These are phyloP conservation scores for Globisporangium solare DNA, from an alignment of 352 stramenopile genomes.

Conservation along the genomic window DNA sequence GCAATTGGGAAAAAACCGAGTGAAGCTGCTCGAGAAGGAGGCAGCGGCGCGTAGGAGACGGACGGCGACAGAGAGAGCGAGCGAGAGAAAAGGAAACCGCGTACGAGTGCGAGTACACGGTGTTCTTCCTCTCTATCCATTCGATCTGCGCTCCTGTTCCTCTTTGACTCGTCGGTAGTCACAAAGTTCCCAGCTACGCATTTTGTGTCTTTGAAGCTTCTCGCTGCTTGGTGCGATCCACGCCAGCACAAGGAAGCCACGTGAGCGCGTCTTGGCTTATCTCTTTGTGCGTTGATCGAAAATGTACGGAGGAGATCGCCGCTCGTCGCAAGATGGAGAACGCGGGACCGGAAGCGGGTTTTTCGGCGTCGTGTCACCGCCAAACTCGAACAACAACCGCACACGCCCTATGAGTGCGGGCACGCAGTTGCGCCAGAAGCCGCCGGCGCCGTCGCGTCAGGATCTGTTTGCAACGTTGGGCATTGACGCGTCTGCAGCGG, in stretches of 20 bases:
- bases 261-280: too few relatives aligned
- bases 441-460: slow-evolving; percentile 23
- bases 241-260: too few relatives aligned
- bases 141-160: background rate
- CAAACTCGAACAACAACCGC: slow-evolving; percentile 5
- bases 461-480: slow-evolving; percentile 59
- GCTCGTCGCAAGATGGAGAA: slow-evolving; percentile 7
- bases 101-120: background rate
- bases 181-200: too few relatives aligned
- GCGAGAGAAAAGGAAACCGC: background rate
- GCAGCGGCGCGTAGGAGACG: background rate
- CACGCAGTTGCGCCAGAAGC: slow-evolving; percentile 60
- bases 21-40: background rate
- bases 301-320: slow-evolving; percentile 14
- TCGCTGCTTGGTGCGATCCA: too few relatives aligned
- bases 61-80: background rate
- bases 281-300: slow-evolving; percentile 6
- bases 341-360: background rate
- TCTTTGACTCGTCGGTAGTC: background rate
- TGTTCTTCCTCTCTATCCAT: background rate
- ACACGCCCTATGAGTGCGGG: slow-evolving; percentile 45
- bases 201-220: too few relatives aligned
- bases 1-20: background rate
- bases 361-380: slow-evolving; percentile 11
- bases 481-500: slow-evolving; percentile 31